Conservation (phyloP, 1,284 basidiomycete genomes). For the Thecaphora thlaspeos region DNA sequence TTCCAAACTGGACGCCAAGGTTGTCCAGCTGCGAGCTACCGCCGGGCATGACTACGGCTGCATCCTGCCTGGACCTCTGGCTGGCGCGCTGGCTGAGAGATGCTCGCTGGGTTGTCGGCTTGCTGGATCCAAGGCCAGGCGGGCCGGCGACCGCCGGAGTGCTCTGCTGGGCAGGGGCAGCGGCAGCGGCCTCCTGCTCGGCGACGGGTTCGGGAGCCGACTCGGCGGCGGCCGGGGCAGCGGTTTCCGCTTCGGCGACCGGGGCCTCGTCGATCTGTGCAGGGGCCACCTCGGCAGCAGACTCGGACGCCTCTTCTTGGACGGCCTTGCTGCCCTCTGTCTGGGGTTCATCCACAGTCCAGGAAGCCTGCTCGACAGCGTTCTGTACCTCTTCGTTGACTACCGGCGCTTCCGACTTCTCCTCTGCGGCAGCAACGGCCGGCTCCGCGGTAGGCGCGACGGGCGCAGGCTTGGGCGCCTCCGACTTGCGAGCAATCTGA, state of each 20-base stretch:
- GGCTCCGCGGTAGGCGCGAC: conserved; percentile 8
- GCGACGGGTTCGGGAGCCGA: conserved; percentile 11
- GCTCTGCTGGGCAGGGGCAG: background rate
- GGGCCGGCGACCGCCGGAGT: conserved; percentile 16
- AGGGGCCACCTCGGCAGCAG: conserved; percentile 3
- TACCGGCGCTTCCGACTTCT: conserved; percentile 2
- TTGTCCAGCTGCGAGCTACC: conserved; percentile 50
- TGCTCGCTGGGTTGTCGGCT: conserved; percentile 29
- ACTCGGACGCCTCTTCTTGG: conserved; percentile 12
- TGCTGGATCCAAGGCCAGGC: conserved; percentile 21
- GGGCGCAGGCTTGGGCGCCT: conserved; percentile 40
- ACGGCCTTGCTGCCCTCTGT: background rate
- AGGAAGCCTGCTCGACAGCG: background rate
- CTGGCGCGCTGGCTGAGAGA: conserved; percentile 28
- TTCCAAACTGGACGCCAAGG: conserved; percentile 55
- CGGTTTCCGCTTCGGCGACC: conserved; percentile 5
- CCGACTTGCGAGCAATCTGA: conserved; percentile 52
- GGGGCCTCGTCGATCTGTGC: conserved; percentile 5
- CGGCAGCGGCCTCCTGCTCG: conserved; percentile 1
- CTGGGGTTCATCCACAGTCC: background rate
- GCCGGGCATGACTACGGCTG: conserved; percentile 54
- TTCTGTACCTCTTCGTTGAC: background rate
- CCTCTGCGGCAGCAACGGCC: conserved; percentile 7
- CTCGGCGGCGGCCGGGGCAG: conserved; percentile 1
- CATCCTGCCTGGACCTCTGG: conserved; percentile 52